Evolutionary conservation across 768 basidiomycete species (phyloP).

Genomic region (Suillus luteus): DNA sequence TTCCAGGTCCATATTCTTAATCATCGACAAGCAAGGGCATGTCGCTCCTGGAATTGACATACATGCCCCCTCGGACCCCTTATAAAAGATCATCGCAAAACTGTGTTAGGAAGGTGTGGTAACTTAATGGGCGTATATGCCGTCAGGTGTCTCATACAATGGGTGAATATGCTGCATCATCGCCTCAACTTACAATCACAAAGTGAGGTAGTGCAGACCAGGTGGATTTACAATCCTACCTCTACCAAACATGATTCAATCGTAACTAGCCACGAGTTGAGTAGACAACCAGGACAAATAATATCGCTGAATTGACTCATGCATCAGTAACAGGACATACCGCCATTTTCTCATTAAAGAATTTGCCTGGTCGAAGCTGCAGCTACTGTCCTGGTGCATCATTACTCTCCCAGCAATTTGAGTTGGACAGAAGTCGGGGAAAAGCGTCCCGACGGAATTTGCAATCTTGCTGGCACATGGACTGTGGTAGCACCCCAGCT

Average conservation of each 20-base stretch:
- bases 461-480: not conserved
- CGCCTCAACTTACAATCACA: slow-evolving; percentile 26
- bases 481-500: not conserved
- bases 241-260: not conserved
- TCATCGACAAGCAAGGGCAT: slow-evolving; percentile 26
- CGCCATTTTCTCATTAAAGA: slow-evolving; percentile 44
- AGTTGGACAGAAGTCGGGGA: slow-evolving; percentile 36
- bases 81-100: slow-evolving; percentile 48
- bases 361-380: slow-evolving; percentile 34
- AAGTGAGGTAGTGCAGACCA: slow-evolving; percentile 40
- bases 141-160: slow-evolving; percentile 30
- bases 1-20: not conserved
- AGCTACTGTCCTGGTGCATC: slow-evolving; percentile 34
- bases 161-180: slow-evolving; percentile 13
- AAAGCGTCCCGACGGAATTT: slow-evolving; percentile 39
- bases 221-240: slow-evolving; percentile 29
- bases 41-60: slow-evolving; percentile 33
- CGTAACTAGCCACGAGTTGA: not conserved
- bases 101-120: slow-evolving; percentile 21
- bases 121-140: slow-evolving; percentile 18
- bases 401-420: slow-evolving; percentile 28
- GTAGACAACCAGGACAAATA: slow-evolving; percentile 26
- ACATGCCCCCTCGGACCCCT: slow-evolving; percentile 24
- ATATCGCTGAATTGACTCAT: slow-evolving; percentile 24
- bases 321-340: slow-evolving; percentile 5